These are phyloP conservation scores for Paxillus rubicundulus DNA, from an alignment of 768 basidiomycete species.

Conservation along the genomic window DNA sequence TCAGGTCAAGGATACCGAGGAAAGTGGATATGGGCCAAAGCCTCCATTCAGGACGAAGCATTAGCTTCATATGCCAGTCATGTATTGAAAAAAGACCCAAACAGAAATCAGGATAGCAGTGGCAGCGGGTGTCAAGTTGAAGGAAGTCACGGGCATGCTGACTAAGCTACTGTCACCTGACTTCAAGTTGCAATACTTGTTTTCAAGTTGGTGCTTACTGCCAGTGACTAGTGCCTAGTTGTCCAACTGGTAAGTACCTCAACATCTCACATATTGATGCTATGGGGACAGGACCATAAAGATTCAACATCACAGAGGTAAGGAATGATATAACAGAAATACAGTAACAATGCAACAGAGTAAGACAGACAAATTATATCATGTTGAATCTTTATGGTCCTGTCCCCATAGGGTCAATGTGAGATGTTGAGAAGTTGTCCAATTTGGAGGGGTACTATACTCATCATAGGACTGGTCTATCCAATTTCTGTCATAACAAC, in stretches of 20 bases:
- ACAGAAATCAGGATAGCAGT: constrained; percentile 3
- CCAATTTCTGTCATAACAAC: neutral
- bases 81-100: constrained; percentile 21
- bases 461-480: constrained; percentile 52
- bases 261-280: too few species aligned
- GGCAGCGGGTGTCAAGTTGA: neutral
- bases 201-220: too few species aligned
- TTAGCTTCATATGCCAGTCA: constrained; percentile 65
- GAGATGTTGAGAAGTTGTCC: too few species aligned
- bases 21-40: constrained; percentile 82
- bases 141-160: constrained; percentile 7
- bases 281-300: neutral
- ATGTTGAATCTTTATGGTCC: neutral
- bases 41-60: constrained; percentile 78
- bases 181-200: too few species aligned
- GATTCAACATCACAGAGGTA: neutral
- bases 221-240: too few species aligned
- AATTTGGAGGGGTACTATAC: constrained; percentile 79
- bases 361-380: neutral
- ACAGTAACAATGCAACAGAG: constrained; percentile 17
- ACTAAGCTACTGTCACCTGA: constrained; percentile 11
- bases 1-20: constrained; percentile 86
- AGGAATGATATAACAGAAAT: neutral
- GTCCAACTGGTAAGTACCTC: too few species aligned
- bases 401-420: neutral